Evolutionary conservation across 768 basidiomycete species (phyloP).

Genomic region (Trametes cingulata): DNA sequence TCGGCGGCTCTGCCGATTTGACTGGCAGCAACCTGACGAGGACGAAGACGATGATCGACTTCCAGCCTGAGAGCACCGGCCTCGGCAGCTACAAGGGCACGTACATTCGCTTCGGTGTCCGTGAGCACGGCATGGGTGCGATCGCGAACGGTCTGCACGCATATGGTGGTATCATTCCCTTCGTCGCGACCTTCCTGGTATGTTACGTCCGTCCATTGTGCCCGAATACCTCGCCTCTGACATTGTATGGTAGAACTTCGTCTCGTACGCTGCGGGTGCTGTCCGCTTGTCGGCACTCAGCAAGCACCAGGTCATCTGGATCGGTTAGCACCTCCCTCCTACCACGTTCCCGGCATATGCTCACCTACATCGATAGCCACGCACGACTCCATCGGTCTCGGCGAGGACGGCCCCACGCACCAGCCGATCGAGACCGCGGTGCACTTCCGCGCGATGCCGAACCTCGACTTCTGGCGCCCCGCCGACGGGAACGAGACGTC

Average conservation of each 20-base stretch:
- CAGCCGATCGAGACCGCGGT: constrained; percentile 91
- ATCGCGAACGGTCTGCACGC: constrained; percentile 90
- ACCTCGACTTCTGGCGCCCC: constrained; percentile 90
- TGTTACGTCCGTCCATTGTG: constrained; percentile 21
- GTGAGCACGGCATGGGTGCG: constrained; percentile 97
- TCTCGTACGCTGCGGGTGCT: constrained; percentile 91
- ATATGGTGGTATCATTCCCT: constrained; percentile 90
- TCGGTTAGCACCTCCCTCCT: constrained; percentile 55
- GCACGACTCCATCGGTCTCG: constrained; percentile 91
- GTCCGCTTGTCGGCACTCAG: constrained; percentile 89
- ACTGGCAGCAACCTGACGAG: constrained; percentile 93
- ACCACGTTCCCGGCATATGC: neutral
- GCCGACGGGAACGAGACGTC: constrained; percentile 98
- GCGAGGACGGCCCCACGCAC: constrained; percentile 95
- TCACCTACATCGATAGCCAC: constrained; percentile 54
- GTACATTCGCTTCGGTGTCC: constrained; percentile 95
- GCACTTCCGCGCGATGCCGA: constrained; percentile 87
- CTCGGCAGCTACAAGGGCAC: constrained; percentile 84
- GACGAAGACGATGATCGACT: constrained; percentile 82
- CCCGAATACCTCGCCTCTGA: constrained; percentile 10
- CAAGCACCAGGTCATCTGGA: constrained; percentile 90
- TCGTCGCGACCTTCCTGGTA: constrained; percentile 90
- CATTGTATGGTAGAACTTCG: constrained; percentile 69
- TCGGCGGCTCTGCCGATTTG: constrained; percentile 89
- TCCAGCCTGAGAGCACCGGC: constrained; percentile 86